A percentile compares a stretch with the other conserved stretches of the same genome.
phyloP scores from a whole-genome alignment of 306 rosid species.

The Trifolium pratense region DNA sequence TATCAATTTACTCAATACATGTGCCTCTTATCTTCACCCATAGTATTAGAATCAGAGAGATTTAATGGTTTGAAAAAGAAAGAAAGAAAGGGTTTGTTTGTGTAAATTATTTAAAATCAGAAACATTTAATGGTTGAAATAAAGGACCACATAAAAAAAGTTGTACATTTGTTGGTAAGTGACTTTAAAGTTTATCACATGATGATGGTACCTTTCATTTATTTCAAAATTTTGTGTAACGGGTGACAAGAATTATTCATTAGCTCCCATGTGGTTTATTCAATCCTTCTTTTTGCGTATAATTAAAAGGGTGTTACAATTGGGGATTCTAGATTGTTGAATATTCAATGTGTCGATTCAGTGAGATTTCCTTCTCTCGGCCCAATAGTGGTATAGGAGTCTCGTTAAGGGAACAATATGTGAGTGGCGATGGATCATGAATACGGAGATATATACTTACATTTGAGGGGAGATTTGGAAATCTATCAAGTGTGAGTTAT shows the following conservation, averaged over 20 bases:
- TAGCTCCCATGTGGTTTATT: constrained; percentile 44
- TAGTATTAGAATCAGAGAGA: neutral
- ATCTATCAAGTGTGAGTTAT: too few relatives aligned
- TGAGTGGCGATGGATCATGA: too few relatives aligned
- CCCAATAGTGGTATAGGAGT: too few relatives aligned
- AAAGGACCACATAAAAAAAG: constrained; percentile 37
- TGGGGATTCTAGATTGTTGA: constrained; percentile 22
- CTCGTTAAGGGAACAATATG: too few relatives aligned
- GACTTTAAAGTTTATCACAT: constrained; percentile 41
- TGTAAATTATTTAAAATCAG: constrained; percentile 22
- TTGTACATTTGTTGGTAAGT: constrained; percentile 37
- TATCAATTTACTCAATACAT: constrained; percentile 41
- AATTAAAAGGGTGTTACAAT: neutral
- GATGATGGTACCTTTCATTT: constrained; percentile 28
- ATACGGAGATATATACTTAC: too few relatives aligned
- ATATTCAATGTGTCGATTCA: too few relatives aligned
- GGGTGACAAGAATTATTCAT: constrained; percentile 42
- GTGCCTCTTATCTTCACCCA: constrained; percentile 22
- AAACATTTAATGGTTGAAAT: constrained; percentile 30
- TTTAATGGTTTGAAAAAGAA: neutral
- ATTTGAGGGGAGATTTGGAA: too few relatives aligned
- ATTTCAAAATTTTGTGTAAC: constrained; percentile 30
- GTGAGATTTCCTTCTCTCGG: too few relatives aligned
- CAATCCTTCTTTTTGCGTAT: constrained; percentile 30
- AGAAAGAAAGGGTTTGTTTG: neutral